These are phyloP conservation scores for Piper longum DNA, from an alignment of 164 flowering plant genomes.

Conservation along the genomic window DNA sequence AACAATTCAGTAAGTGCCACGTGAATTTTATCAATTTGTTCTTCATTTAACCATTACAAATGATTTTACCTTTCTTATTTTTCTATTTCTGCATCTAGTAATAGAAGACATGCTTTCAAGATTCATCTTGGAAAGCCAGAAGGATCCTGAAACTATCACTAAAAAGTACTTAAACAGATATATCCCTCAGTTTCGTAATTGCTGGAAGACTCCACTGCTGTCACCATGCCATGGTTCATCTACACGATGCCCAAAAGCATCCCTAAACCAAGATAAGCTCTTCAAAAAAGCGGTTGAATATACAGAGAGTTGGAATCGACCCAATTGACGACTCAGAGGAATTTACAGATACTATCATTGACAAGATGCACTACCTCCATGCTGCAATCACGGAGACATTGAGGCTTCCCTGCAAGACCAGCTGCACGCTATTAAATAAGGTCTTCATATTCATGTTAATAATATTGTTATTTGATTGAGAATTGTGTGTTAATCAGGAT, in stretches of 20 bases:
- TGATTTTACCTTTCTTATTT: no score
- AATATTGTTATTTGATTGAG: background rate
- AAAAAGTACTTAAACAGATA: slow-evolving; percentile 47
- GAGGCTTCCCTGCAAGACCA: slow-evolving; percentile 80
- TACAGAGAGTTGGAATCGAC: background rate
- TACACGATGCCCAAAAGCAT: slow-evolving; percentile 47
- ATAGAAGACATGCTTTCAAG: slow-evolving; percentile 57
- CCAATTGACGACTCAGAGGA: slow-evolving; percentile 24
- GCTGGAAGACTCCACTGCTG: slow-evolving; percentile 59
- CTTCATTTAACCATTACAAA: no score
- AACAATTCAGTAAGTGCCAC: no score
- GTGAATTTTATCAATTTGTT: no score
- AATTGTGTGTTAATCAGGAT: slow-evolving; percentile 19
- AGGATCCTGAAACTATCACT: slow-evolving; percentile 34
- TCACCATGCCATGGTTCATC: slow-evolving; percentile 60
- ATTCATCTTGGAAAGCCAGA: slow-evolving; percentile 37
- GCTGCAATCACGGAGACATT: slow-evolving; percentile 79
- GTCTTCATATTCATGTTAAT: background rate
- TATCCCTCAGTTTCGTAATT: slow-evolving; percentile 41
- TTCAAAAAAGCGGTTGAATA: slow-evolving; percentile 28
- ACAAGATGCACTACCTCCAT: slow-evolving; percentile 76
- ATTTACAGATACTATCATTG: slow-evolving; percentile 42
- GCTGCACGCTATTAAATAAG: slow-evolving; percentile 27
- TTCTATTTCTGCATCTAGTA: background rate
- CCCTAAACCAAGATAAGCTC: slow-evolving; percentile 47